A percentile compares a stretch with the other conserved stretches of the same genome.
Conservation (phyloP, 257 asterid species). For the Coffea canephora region DNA sequence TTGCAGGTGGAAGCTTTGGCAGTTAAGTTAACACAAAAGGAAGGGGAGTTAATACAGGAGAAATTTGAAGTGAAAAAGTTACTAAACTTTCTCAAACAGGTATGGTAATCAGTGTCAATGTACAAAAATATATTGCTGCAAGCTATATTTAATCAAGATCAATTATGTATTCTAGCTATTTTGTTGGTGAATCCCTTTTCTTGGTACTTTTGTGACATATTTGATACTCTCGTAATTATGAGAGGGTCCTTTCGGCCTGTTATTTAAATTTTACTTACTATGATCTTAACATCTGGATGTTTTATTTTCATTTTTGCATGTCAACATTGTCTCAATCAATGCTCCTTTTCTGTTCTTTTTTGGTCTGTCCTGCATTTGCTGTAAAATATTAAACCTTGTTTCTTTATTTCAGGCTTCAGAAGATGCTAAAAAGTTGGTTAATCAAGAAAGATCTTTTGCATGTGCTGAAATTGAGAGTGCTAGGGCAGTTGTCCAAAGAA, state of each 20-base stretch:
- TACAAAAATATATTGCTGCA: conserved; percentile 8
- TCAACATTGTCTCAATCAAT: not conserved
- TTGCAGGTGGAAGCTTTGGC: conserved; percentile 97
- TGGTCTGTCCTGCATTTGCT: not conserved
- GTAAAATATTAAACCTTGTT: conserved; percentile 1
- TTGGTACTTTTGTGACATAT: too few relatives aligned
- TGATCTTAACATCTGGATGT: not conserved
- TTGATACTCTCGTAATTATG: not conserved
- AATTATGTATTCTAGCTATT: not conserved
- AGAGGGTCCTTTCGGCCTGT: not conserved
- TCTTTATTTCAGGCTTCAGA: conserved; percentile 74
- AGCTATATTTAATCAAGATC: not conserved
- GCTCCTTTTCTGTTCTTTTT: not conserved
- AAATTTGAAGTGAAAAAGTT: conserved; percentile 94
- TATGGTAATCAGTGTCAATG: not conserved
- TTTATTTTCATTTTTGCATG: not conserved
- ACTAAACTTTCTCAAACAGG: conserved; percentile 94
- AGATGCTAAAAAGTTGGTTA: conserved; percentile 91
- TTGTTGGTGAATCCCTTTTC: not conserved
- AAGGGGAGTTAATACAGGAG: conserved; percentile 86
- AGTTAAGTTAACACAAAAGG: conserved; percentile 79
- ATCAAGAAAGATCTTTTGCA: conserved; percentile 97
- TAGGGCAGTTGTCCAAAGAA: conserved; percentile 88
- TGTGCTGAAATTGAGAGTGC: conserved; percentile 99
- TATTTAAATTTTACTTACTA: not conserved